A percentile compares a stretch with the other conserved stretches of the same genome.
phyloP scores from a whole-genome alignment of 202 grass and related monocot genomes.

The Panicum virgatum region DNA sequence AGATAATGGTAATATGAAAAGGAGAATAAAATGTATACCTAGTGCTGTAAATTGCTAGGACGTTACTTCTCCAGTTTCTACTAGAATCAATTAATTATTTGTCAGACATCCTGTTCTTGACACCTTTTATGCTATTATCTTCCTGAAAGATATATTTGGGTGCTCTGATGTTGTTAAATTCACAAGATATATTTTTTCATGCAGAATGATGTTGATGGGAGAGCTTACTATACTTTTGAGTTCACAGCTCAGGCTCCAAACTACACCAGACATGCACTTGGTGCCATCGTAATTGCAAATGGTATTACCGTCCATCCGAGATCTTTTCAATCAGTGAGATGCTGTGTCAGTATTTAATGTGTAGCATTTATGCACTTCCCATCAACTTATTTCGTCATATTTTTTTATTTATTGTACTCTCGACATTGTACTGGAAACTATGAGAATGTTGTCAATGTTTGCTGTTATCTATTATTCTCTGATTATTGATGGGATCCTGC shows the following conservation, averaged over 20 bases:
- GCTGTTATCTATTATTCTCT: conserved; percentile 18
- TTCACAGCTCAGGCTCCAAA: conserved; percentile 91
- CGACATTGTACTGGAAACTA: neutral
- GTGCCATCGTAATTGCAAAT: conserved; percentile 80
- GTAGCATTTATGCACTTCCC: neutral
- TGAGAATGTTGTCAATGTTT: neutral
- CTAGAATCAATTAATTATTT: neutral
- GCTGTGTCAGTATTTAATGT: neutral
- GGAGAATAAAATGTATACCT: neutral
- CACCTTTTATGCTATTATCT: neutral
- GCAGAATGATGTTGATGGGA: conserved; percentile 78
- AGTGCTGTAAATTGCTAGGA: neutral
- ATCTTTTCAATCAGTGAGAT: conserved; percentile 11
- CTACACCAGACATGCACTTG: conserved; percentile 86
- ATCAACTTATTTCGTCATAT: neutral
- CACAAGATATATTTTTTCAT: conserved; percentile 11
- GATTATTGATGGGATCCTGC: conserved; percentile 26
- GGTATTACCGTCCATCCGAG: conserved; percentile 37
- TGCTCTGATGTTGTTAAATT: conserved; percentile 28
- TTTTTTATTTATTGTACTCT: neutral
- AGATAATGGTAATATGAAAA: neutral
- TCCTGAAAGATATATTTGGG: conserved; percentile 2
- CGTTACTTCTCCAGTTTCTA: neutral
- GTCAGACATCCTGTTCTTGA: neutral
- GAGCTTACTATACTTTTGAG: conserved; percentile 93